Conservation (phyloP, 23 red algal genomes). For the Gracilaria domingensis region DNA sequence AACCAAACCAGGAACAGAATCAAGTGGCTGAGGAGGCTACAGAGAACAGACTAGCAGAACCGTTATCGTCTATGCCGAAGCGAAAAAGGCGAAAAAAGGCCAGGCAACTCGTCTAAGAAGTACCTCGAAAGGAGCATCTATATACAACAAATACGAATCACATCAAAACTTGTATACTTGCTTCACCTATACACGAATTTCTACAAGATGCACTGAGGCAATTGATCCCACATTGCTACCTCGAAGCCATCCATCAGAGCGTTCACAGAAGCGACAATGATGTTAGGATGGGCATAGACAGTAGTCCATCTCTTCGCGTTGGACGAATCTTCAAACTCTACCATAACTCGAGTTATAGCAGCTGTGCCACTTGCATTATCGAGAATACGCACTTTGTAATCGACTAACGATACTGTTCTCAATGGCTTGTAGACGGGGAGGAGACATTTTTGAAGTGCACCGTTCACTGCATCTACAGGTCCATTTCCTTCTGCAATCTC, state of each 20-base stretch:
- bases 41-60: neutral
- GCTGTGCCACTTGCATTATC: slow-evolving; percentile 87
- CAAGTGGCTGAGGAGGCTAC: neutral
- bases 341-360: slow-evolving; percentile 90
- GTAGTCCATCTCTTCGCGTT: slow-evolving; percentile 83
- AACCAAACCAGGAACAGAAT: neutral
- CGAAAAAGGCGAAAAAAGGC: slow-evolving; percentile 14
- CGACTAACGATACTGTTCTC: slow-evolving; percentile 70
- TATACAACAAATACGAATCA: slow-evolving; percentile 5
- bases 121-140: neutral
- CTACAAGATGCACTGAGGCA: slow-evolving; percentile 59
- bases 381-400: slow-evolving; percentile 99
- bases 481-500: slow-evolving; percentile 96
- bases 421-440: slow-evolving; percentile 62
- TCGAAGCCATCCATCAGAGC: slow-evolving; percentile 97
- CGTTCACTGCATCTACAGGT: slow-evolving; percentile 97
- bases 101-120: neutral
- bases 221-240: slow-evolving; percentile 69
- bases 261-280: slow-evolving; percentile 97
- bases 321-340: slow-evolving; percentile 81
- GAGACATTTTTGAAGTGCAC: slow-evolving; percentile 78
- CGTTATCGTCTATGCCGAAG: neutral
- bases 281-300: slow-evolving; percentile 95
- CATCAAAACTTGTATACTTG: neutral
- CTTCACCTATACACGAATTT: neutral